Evolutionary conservation across 345 rosid species (phyloP).

Genomic region (Jatropha curcas): DNA sequence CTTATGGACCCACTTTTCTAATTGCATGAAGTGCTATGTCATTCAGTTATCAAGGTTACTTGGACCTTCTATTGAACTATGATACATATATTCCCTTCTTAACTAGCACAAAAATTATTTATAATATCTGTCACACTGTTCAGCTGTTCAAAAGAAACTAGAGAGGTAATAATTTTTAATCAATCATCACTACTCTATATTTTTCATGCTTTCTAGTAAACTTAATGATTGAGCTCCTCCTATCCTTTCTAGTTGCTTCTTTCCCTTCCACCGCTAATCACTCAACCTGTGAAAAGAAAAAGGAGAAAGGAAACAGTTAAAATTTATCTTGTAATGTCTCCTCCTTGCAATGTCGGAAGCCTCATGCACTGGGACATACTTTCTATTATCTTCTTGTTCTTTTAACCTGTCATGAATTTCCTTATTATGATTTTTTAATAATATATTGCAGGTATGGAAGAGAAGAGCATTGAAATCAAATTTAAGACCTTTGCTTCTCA

Average conservation of each 20-base stretch:
- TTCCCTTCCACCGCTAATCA: too few species aligned
- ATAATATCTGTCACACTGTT: neutral
- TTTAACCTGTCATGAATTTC: neutral
- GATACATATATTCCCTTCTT: too few species aligned
- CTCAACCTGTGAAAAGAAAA: too few species aligned
- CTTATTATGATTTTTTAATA: conserved; percentile 10
- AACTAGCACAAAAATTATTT: neutral
- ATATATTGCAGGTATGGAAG: conserved; percentile 65
- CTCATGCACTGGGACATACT: neutral
- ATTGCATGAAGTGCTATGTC: neutral
- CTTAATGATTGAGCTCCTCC: neutral
- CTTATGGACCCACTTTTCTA: neutral
- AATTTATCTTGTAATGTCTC: too few species aligned
- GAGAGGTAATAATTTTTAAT: neutral
- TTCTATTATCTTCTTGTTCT: neutral
- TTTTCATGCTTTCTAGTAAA: neutral
- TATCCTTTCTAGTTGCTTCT: neutral
- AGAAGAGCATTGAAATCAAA: conserved; percentile 63
- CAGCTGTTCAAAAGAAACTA: neutral
- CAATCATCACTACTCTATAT: neutral
- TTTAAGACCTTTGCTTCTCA: conserved; percentile 51
- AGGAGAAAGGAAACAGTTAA: neutral
- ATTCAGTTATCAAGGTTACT: neutral
- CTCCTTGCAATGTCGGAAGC: neutral
- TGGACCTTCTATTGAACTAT: neutral